Evolutionary conservation across 331 rosid genomes (phyloP).

Genomic region (Erythrophleum ivorense): DNA sequence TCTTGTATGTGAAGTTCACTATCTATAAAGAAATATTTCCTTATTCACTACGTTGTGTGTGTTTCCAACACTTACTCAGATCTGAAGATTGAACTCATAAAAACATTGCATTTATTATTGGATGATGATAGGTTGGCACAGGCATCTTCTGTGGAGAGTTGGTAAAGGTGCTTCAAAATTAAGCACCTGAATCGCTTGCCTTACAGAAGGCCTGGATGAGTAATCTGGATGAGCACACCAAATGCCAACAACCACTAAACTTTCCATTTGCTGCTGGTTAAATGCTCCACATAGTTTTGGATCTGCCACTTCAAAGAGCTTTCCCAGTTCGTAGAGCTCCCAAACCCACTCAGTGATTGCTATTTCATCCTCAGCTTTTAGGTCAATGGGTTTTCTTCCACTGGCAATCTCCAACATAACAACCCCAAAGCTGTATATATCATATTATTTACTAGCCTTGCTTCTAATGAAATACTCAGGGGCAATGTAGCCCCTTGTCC

Average conservation of each 20-base stretch:
- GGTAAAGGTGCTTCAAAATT: slow-evolving; percentile 48
- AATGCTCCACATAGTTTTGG: slow-evolving; percentile 14
- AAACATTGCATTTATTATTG: no score
- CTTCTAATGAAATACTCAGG: background rate
- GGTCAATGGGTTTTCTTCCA: background rate
- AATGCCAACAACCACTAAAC: slow-evolving; percentile 34
- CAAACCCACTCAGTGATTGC: background rate
- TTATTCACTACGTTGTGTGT: no score
- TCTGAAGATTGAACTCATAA: no score
- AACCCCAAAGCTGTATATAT: background rate
- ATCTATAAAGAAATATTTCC: no score
- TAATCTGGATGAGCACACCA: slow-evolving; percentile 47
- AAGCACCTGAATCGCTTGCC: slow-evolving; percentile 48
- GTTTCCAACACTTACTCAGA: no score
- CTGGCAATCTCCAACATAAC: background rate
- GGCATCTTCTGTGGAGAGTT: background rate
- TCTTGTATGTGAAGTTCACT: no score
- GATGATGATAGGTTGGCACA: no score
- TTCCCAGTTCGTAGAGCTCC: background rate
- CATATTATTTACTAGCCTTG: background rate
- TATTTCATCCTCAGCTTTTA: background rate
- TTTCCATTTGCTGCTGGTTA: slow-evolving; percentile 33
- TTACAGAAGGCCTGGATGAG: slow-evolving; percentile 40
- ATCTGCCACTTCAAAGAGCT: slow-evolving; percentile 36
- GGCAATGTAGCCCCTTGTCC: background rate